Conservation (phyloP, 2,329 filamentous ascomycete species). For the Monilinia fructigena region DNA sequence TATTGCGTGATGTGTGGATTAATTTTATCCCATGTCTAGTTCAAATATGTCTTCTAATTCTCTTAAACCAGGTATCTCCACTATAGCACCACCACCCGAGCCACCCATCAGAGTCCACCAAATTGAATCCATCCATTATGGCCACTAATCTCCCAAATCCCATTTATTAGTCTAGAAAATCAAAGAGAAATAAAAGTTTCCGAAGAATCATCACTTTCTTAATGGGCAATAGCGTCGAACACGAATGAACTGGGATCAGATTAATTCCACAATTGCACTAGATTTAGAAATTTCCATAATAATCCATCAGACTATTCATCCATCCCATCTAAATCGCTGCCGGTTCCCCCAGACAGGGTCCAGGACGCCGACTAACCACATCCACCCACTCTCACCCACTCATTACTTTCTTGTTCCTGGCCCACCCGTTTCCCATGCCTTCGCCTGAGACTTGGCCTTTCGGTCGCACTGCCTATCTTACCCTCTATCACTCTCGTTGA, state of each 20-base stretch:
- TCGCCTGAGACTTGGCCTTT: slow-evolving; percentile 35
- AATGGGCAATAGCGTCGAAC: slow-evolving; percentile 24
- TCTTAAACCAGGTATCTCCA: neutral
- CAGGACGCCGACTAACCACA: slow-evolving; percentile 23
- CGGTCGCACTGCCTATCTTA: slow-evolving; percentile 37
- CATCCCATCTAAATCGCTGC: slow-evolving; percentile 25
- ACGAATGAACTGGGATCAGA: slow-evolving; percentile 22
- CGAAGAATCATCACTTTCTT: slow-evolving; percentile 18
- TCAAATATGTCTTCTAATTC: neutral
- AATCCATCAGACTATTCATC: slow-evolving; percentile 19
- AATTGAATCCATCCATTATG: slow-evolving; percentile 11
- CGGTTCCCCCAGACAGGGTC: slow-evolving; percentile 34
- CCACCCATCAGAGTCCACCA: no score
- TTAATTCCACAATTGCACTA: slow-evolving; percentile 16
- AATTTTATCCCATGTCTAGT: slow-evolving; percentile 9
- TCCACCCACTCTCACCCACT: slow-evolving; percentile 20
- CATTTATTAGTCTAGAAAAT: slow-evolving; percentile 15
- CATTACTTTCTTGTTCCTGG: slow-evolving; percentile 35
- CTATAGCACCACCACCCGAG: slow-evolving; percentile 14
- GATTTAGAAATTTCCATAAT: slow-evolving; percentile 29
- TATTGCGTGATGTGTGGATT: slow-evolving; percentile 3
- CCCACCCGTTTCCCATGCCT: slow-evolving; percentile 30
- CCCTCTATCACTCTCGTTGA: slow-evolving; percentile 37
- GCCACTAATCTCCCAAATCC: slow-evolving; percentile 9
- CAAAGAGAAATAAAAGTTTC: slow-evolving; percentile 1